Base-by-base conservation (phyloP, 345 rosid genomes). In the Eucalyptus cloeziana region DNA sequence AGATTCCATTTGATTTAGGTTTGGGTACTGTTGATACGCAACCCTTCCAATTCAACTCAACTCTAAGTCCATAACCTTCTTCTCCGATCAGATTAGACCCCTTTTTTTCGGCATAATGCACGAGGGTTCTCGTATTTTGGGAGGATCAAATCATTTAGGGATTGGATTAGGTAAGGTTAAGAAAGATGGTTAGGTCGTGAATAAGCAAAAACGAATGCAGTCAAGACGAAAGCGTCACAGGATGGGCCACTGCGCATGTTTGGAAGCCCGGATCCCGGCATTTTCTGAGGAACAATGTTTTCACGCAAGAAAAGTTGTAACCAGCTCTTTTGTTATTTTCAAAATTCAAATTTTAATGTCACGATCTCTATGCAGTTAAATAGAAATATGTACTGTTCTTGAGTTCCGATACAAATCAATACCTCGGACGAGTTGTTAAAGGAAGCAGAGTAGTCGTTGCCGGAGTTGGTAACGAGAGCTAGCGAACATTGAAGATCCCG, bases 391-490 rank as follows among this genome's bases (percentile, higher is more conserved):
- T 27, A 27, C 4, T 85, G 54, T 85, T 45, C 3, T n/a, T 14
- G 25, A 85, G 87, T 45, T 44, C 22, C 22, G 69, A n/a, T 67
- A 16, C 10, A 51, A 69, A 17, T 27, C 44, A 19, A 43, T 71
- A 97, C 99, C 94, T 87, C 50, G 49, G 88, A 44, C 21, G 95
- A 89, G 87, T 14, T 86, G 86, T 58, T 31, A 40, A 92, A 3
- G 92, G 90, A 96, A 88, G 93, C 37, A 17, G 21, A 6, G 89
- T 97, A 97, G 90, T 97, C 99, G 88, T 96, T 96, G 90, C 99
- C 99, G 24, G 96, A 93, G 76, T 94, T 87, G 69, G 95, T 91
- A 71, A 96, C 93, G 4, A 96, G 90, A 69, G 97, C 98, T 2
- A 91, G 85, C 7, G 99, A 95, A 62, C 90, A 89, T 1, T 49